A percentile compares a stretch with the other conserved stretches of the same genome.
These are phyloP conservation scores for Talaromyces adpressus DNA, from an alignment of 495 filamentous ascomycete genomes.

Conservation along the genomic window DNA sequence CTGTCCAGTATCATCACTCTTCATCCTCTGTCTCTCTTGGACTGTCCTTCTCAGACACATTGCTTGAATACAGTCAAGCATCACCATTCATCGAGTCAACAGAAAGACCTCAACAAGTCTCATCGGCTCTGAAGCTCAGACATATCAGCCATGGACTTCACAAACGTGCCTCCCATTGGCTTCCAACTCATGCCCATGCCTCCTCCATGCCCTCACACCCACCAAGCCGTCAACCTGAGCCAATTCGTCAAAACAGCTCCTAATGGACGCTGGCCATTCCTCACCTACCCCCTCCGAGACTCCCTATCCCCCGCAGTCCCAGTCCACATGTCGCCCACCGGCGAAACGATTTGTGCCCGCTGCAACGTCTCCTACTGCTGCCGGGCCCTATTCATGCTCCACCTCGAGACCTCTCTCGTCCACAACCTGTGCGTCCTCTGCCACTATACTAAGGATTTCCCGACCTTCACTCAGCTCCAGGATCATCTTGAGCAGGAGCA, in stretches of 20 bases:
- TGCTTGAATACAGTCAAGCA: not conserved
- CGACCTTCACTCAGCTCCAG: not conserved
- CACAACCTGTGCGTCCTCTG: slow-evolving; percentile 7
- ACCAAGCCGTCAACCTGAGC: not conserved
- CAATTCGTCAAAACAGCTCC: not conserved
- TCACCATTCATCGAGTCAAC: not conserved
- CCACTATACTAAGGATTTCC: not conserved
- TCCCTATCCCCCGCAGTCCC: not conserved
- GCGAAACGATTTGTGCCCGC: not conserved
- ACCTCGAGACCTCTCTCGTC: not conserved
- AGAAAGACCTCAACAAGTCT: not conserved
- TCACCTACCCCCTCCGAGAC: not conserved
- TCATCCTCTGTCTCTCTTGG: not conserved
- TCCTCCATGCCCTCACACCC: not conserved
- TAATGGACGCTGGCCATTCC: not conserved
- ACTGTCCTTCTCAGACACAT: not conserved
- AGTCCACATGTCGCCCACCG: not conserved
- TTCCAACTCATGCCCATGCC: not conserved
- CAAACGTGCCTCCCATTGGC: not conserved
- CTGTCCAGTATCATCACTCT: not conserved
- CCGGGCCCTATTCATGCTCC: not conserved
- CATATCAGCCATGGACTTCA: not conserved
- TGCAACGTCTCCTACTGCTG: not conserved
- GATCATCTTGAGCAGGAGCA: slow-evolving; percentile 7
- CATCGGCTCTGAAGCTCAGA: not conserved